Evolutionary conservation across 164 flowering plant species (phyloP), one percentile per base, ranked within the genome.

Genomic region (Macadamia tetraphylla): DNA sequence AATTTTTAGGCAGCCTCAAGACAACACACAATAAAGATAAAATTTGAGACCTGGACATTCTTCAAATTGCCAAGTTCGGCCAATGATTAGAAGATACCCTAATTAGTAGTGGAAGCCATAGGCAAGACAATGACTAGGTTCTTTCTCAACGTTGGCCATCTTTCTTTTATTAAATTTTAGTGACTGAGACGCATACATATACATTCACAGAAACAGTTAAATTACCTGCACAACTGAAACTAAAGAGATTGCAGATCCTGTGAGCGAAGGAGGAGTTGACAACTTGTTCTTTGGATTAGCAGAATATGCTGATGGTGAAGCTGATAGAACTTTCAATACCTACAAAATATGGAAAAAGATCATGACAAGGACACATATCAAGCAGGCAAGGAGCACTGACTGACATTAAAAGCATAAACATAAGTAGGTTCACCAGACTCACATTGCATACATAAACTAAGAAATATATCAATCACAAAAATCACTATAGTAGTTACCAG

Each of bases 271-370:
- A 65, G 97, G 95, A 72, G 18, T 84, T 66, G 92, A 81, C 73
- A 91, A 72, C 81, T 87, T 84, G 31, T 82, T 70, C 55, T 79
- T 80, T 10, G 93, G 99, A 70, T 88, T 89, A 60, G 98, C 91
- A 71, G 97, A 92, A 83, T 90, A 92, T 15, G 98, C 96, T 10
- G 98, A 73, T 60, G 94, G 85, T 60, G 99, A 92, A 14, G 98
- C 98, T 44, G 99, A 86, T 6, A 95, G 98, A 70, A 81, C 98
- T 77, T 89, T 89, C 79, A 89, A 65, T n/a, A 89, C 90, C 99
- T 95, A 74, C 29, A 73, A 6, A 71, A 30, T 15, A 60, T 6
- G 9, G 62, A 18, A 46, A 10, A 68, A 46, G 40, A 59, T 30
- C 29, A 42, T 29, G 44, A 44, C 44, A 62, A 69, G 35, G 43